Conservation (phyloP, 768 basidiomycete genomes). For the Brasilioporus rufonigricans region DNA sequence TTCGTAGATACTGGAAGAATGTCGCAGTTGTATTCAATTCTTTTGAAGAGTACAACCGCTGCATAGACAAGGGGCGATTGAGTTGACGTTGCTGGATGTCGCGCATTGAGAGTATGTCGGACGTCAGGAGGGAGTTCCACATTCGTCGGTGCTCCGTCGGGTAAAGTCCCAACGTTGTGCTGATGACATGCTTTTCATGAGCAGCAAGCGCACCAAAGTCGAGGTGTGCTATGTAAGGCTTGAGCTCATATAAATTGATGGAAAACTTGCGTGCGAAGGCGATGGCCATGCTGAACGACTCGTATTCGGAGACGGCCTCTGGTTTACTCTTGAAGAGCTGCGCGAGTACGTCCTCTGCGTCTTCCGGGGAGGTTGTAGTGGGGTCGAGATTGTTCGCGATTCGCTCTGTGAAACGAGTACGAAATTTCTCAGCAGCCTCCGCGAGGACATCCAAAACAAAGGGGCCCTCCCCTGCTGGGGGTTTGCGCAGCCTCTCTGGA, state of each 20-base stretch:
- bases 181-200: conserved; percentile 53
- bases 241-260: conserved; percentile 40
- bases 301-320: conserved; percentile 59
- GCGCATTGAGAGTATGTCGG: conserved; percentile 50
- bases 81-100: conserved; percentile 54
- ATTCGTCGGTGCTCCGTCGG: conserved; percentile 45
- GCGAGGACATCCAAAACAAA: conserved; percentile 56
- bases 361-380: conserved; percentile 35
- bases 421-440: conserved; percentile 45
- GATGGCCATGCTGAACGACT: conserved; percentile 51
- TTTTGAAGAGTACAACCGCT: conserved; percentile 59
- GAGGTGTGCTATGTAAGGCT: conserved; percentile 47
- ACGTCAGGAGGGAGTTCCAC: conserved; percentile 64
- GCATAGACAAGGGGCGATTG: conserved; percentile 51
- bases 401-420: conserved; percentile 38
- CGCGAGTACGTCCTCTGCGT: conserved; percentile 37
- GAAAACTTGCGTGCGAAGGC: conserved; percentile 41
- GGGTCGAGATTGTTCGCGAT: conserved; percentile 23
- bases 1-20: conserved; percentile 61
- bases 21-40: conserved; percentile 44
- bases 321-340: conserved; percentile 51
- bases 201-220: conserved; percentile 56
- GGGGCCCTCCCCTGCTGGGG: conserved; percentile 39
- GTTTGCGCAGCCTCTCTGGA: conserved; percentile 38
- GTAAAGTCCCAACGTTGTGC: conserved; percentile 38